These are phyloP conservation scores for Pseudomonodictys pantanalensis DNA, from an alignment of 495 filamentous ascomycete genomes.

Conservation along the genomic window DNA sequence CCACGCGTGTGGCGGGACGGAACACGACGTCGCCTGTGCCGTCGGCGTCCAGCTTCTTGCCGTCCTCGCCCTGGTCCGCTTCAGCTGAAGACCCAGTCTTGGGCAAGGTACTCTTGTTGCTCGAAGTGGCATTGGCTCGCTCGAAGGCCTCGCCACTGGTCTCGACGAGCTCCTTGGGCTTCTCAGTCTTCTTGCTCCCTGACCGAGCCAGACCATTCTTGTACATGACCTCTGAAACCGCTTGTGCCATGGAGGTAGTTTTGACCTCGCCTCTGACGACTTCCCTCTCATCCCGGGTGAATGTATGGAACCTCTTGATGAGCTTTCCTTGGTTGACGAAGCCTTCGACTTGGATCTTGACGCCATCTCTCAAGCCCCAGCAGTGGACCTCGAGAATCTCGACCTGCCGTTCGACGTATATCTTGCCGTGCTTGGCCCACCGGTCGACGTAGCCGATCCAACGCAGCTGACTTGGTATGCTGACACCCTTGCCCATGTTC, in stretches of 20 bases:
- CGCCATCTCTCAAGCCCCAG: conserved; percentile 84
- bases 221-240: conserved; percentile 48
- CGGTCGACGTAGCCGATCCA: conserved; percentile 88
- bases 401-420: conserved; percentile 76
- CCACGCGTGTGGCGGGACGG: conserved; percentile 62
- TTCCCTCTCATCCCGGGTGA: conserved; percentile 69
- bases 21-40: conserved; percentile 62
- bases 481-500: conserved; percentile 85
- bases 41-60: background rate
- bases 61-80: conserved; percentile 4
- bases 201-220: conserved; percentile 22
- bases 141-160: background rate
- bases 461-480: conserved; percentile 84
- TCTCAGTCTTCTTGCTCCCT: conserved; percentile 34
- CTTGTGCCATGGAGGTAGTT: conserved; percentile 47
- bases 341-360: conserved; percentile 82
- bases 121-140: background rate
- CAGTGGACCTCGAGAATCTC: conserved; percentile 87
- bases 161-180: background rate
- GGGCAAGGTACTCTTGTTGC: background rate
- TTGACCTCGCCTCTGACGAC: conserved; percentile 49
- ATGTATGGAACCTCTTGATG: conserved; percentile 80
- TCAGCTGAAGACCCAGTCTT: conserved; percentile 15
- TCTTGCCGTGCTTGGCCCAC: conserved; percentile 73
- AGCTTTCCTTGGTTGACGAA: conserved; percentile 82